Base-by-base conservation (phyloP, 192 early-diverging fungal genomes). In the Funneliformis mosseae region DNA sequence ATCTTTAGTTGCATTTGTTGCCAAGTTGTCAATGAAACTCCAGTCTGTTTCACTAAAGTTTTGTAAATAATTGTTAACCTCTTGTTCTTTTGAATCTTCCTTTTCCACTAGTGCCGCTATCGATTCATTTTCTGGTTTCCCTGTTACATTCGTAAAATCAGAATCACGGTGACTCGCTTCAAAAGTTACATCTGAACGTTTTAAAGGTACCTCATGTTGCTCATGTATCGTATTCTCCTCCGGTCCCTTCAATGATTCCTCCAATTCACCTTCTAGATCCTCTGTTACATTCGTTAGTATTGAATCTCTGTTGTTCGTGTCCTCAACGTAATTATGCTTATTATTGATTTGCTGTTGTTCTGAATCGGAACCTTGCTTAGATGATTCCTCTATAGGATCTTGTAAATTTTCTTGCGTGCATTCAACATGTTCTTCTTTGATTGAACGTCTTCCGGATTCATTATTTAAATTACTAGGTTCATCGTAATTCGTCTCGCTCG, bases 281-380 rank as follows among this genome's bases (percentile, higher is more conserved):
- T 74, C 71, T 23, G 43, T 74, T 41, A 74, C 71, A 42, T 74
- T 42, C 12, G 71, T 74, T 74, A 74, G 18, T 46, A 28, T 46
- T 21, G 71, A 74, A 18, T 46, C 71, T 41, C 71, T 41, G 9
- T 74, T 74, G 4, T 21, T 42, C 25, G 25, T 41, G 7, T 25
- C 45, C 18, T 41, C 71, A 48, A 46, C 27, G 45, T 39, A 9
- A 12, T 21, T 12, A 39, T 74, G 42, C 18, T 74, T 41, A 8
- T 16, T 38, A 5, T 28, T 5, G 18, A 33, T 33, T 33, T 33
- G 33, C 33, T 74, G 71, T 43, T 73, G 38, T 14, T 46, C 71
- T 39, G n/a, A 14, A 74, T 73, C 41, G 16, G 2, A 5, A 18
- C 11, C 21, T 12, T 38, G 42, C 23, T 38, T 21, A n/a, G 63